phyloP scores from a whole-genome alignment of 345 rosid genomes.

The Hibiscus syriacus region DNA sequence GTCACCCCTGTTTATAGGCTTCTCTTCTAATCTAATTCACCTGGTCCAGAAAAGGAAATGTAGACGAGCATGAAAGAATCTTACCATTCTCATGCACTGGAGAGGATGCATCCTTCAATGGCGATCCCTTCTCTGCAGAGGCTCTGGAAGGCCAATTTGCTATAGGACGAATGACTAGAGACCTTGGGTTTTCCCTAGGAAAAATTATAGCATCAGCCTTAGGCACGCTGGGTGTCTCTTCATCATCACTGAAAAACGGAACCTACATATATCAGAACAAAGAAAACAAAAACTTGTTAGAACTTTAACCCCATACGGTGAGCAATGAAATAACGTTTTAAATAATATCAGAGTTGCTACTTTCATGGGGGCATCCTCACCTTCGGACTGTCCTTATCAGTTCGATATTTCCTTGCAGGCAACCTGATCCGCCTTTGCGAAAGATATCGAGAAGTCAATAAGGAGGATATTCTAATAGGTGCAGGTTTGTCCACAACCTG shows the following conservation, averaged over 20 bases:
- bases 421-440: conserved; percentile 63
- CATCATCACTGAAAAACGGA: conserved; percentile 80
- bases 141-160: conserved; percentile 48
- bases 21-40: background rate
- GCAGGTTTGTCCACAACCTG: conserved; percentile 86
- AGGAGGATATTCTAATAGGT: conserved; percentile 64
- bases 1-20: background rate
- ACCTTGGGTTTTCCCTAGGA: conserved; percentile 93
- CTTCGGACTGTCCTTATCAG: conserved; percentile 61
- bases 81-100: conserved; percentile 12
- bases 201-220: conserved; percentile 81
- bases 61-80: background rate
- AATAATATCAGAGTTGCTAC: background rate
- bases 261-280: conserved; percentile 42
- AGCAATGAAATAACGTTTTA: background rate
- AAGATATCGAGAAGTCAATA: conserved; percentile 74
- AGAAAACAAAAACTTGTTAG: background rate
- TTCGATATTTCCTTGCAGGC: conserved; percentile 77
- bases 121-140: conserved; percentile 41
- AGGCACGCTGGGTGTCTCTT: conserved; percentile 69
- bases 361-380: conserved; percentile 23
- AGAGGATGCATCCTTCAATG: conserved; percentile 30
- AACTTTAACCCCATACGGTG: background rate
- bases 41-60: background rate
- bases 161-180: conserved; percentile 62